Conservation (phyloP, 1,139 yeast genomes). For the Yamadazyma friedrichii region DNA sequence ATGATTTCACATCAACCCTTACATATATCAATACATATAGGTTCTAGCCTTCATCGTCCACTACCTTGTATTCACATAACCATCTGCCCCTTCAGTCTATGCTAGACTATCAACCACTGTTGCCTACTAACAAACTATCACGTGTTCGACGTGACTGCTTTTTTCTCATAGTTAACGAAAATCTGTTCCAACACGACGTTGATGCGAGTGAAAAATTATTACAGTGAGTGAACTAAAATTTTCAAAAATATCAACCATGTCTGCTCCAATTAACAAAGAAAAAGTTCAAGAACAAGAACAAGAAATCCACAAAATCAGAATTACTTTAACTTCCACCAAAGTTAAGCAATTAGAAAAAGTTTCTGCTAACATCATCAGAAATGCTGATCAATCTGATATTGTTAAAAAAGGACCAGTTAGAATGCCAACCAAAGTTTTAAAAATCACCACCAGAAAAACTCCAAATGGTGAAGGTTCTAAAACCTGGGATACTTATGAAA, state of each 20-base stretch:
- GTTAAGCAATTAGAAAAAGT: constrained; percentile 96
- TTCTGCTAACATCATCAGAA: constrained; percentile 83
- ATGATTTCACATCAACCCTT: too few relatives aligned
- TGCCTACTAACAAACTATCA: not conserved
- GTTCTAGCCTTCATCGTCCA: too few relatives aligned
- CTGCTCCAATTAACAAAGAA: constrained; percentile 81
- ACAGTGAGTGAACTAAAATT: constrained; percentile 27
- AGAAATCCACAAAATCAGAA: constrained; percentile 96
- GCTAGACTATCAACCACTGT: too few relatives aligned
- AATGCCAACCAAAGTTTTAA: constrained; percentile 98
- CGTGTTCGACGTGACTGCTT: constrained; percentile 4
- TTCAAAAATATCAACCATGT: constrained; percentile 51
- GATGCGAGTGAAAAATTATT: constrained; percentile 2
- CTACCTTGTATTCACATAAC: too few relatives aligned
- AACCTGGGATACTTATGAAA: constrained; percentile 99
- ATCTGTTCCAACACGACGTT: constrained; percentile 1
- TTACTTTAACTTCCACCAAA: constrained; percentile 98
- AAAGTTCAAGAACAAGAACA: constrained; percentile 74
- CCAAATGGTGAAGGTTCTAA: constrained; percentile 99
- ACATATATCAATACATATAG: too few relatives aligned
- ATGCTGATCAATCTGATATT: constrained; percentile 80
- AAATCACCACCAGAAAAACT: constrained; percentile 99
- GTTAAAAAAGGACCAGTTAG: constrained; percentile 98
- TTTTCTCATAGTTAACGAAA: not conserved
- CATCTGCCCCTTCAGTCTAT: too few relatives aligned